A percentile compares a stretch with the other conserved stretches of the same genome.
These are phyloP conservation scores for Fusarium tjaetaba DNA, from an alignment of 2,329 filamentous ascomycete genomes.

Conservation along the genomic window DNA sequence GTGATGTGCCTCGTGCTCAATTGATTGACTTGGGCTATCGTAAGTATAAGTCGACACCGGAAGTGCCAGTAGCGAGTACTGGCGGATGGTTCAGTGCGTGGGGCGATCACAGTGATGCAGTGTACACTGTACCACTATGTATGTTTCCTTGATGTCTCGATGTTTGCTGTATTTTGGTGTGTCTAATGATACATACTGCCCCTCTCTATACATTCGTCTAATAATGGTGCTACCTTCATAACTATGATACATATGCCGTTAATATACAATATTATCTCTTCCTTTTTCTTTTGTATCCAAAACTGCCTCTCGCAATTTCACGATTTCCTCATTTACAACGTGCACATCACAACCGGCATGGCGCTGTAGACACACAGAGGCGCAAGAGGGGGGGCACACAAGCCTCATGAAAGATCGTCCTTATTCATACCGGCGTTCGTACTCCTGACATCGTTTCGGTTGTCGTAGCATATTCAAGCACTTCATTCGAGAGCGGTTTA, in stretches of 20 bases:
- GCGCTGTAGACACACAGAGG: not conserved
- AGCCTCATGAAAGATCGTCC: not conserved
- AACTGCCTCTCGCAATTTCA: not conserved
- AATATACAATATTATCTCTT: slow-evolving; percentile 10
- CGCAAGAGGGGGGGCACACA: not conserved
- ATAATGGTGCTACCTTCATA: slow-evolving; percentile 26
- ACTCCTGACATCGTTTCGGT: not conserved
- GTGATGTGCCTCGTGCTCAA: not conserved
- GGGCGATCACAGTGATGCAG: no score
- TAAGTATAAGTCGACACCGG: not conserved
- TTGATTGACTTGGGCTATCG: no score
- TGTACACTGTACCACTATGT: not conserved
- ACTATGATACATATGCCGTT: slow-evolving; percentile 13
- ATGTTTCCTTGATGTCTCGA: no score
- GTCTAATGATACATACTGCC: not conserved
- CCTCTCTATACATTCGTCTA: not conserved
- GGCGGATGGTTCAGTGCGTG: no score
- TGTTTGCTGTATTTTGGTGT: not conserved
- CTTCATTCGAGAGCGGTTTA: not conserved
- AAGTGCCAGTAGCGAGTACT: not conserved
- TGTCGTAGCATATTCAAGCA: not conserved
- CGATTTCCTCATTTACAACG: not conserved
- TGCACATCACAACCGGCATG: not conserved
- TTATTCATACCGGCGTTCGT: not conserved
- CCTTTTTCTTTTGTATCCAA: not conserved